phyloP scores from a whole-genome alignment of 352 stramenopile genomes.

The Nothophytophthora sp. region DNA sequence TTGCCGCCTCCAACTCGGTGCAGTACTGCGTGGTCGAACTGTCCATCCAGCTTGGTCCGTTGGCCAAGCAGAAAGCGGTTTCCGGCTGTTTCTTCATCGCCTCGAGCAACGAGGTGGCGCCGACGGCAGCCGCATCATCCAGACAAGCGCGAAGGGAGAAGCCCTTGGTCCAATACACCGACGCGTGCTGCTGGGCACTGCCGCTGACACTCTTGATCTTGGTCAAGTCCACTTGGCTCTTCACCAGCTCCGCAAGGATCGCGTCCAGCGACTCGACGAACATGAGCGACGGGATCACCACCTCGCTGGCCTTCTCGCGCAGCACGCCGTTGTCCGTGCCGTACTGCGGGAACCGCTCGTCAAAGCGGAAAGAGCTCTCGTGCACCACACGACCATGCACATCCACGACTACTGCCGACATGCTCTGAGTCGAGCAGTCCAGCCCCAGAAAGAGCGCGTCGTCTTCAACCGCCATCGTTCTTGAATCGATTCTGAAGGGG shows the following conservation, averaged over 20 bases:
- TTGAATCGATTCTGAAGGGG: no score
- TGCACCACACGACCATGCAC: conserved; percentile 23
- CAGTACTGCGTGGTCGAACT: conserved; percentile 50
- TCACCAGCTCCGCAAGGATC: conserved; percentile 39
- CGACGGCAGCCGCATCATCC: conserved; percentile 10
- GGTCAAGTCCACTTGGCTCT: conserved; percentile 18
- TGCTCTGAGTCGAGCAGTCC: conserved; percentile 77
- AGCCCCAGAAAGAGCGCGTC: conserved; percentile 44
- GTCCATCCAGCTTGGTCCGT: conserved; percentile 77
- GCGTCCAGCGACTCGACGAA: conserved; percentile 67
- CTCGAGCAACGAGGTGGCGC: neutral
- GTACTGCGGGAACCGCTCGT: conserved; percentile 51
- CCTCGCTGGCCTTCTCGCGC: conserved; percentile 27
- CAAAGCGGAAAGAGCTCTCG: conserved; percentile 51
- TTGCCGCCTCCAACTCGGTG: conserved; percentile 33
- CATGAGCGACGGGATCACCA: conserved; percentile 59
- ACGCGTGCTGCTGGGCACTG: conserved; percentile 77
- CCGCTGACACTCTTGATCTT: conserved; percentile 49
- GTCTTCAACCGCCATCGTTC: neutral
- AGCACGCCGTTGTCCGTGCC: conserved; percentile 52
- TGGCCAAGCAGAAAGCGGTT: conserved; percentile 37
- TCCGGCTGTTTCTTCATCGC: conserved; percentile 8
- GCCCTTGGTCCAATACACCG: conserved; percentile 51
- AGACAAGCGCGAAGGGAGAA: conserved; percentile 31
- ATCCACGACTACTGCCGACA: conserved; percentile 53